These are phyloP conservation scores for Ustilago nuda DNA, from an alignment of 1,284 basidiomycete species.

Conservation along the genomic window DNA sequence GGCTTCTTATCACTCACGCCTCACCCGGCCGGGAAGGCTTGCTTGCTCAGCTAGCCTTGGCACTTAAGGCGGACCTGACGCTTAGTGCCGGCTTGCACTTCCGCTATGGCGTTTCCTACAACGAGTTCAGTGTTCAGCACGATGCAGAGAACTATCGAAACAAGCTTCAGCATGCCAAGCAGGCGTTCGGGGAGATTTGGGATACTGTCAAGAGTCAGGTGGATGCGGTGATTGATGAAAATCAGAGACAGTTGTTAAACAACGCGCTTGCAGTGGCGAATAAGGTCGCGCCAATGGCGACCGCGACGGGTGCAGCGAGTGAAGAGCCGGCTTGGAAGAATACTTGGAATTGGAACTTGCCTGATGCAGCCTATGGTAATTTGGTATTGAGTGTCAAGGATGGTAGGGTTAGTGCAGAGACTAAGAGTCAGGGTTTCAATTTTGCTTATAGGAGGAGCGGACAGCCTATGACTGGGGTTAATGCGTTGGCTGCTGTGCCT, in stretches of 20 bases:
- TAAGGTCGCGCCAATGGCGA: slow-evolving; percentile 76
- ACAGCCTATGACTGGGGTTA: slow-evolving; percentile 42
- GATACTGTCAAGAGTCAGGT: slow-evolving; percentile 92
- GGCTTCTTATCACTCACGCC: slow-evolving; percentile 90
- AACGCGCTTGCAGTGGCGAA: slow-evolving; percentile 89
- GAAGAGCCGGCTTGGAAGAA: slow-evolving; percentile 77
- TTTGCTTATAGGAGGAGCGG: slow-evolving; percentile 84
- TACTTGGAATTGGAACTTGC: slow-evolving; percentile 97
- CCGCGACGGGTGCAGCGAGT: slow-evolving; percentile 73
- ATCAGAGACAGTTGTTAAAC: slow-evolving; percentile 87
- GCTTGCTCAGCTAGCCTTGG: slow-evolving; percentile 87
- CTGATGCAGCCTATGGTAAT: slow-evolving; percentile 91
- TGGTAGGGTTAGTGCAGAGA: slow-evolving; percentile 88
- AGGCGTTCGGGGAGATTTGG: slow-evolving; percentile 89
- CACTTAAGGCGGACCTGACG: slow-evolving; percentile 92
- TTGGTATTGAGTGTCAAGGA: slow-evolving; percentile 89
- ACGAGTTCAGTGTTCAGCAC: slow-evolving; percentile 92
- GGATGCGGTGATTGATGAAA: slow-evolving; percentile 88
- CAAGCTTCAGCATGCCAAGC: slow-evolving; percentile 83
- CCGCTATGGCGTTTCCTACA: slow-evolving; percentile 94
- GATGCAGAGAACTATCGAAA: slow-evolving; percentile 89
- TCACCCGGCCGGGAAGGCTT: slow-evolving; percentile 93
- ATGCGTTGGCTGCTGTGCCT: slow-evolving; percentile 26
- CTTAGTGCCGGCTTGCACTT: slow-evolving; percentile 96
- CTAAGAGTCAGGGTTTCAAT: slow-evolving; percentile 94